Evolutionary conservation across 1,284 basidiomycete species (phyloP), one percentile per base, ranked within the genome.

Genomic region (Trametes hirsuta): DNA sequence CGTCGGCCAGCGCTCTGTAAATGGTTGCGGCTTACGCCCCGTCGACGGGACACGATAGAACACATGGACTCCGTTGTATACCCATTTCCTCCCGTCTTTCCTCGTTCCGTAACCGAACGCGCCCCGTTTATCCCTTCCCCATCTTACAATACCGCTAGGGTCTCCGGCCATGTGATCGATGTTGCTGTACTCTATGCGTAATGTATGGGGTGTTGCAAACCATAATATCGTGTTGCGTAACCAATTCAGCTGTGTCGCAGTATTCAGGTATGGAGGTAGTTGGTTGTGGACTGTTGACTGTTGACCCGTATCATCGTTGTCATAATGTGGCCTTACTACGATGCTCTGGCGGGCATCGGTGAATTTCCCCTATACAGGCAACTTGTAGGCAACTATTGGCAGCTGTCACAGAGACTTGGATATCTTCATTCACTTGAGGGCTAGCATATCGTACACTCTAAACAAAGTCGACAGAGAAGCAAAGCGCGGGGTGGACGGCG

Each of bases 371-470:
- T 30, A 30, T 30, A 30, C 30, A 5, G 30, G 8, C 30, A 30
- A 8, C 30, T 30, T 30, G 10, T 3, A 12, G 25, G 6, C 45
- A 15, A 10, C 21, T 41, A 41, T 41, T 41, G 21, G 6, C 6
- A 15, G 40, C 12, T 41, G 21, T 15, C 8, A 21, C 40, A n/a
- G 6, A 42, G 14, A 30, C 21, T 10, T 21, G 25, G n/a, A 22
- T 49, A 45, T 50, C 34, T 35, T 22, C 14, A 37, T 42, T 44
- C 37, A 22, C 12, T 36, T 46, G 48, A 45, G 47, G 22, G 36
- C 25, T 47, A 14, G 12, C 34, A 34, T 55, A 55, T 55, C 54
- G 18, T 55, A 55, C 54, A 55, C 49, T 47, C 47, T 44, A 48
- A 40, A 6, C 12, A 49, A 14, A 35, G 14, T 18, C 52, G n/a